Percentiles rank a stretch among this genome's conserved stretches.
These are phyloP conservation scores for Sclerotinia subarctica DNA, from an alignment of 2,329 filamentous ascomycete species.

Conservation along the genomic window DNA sequence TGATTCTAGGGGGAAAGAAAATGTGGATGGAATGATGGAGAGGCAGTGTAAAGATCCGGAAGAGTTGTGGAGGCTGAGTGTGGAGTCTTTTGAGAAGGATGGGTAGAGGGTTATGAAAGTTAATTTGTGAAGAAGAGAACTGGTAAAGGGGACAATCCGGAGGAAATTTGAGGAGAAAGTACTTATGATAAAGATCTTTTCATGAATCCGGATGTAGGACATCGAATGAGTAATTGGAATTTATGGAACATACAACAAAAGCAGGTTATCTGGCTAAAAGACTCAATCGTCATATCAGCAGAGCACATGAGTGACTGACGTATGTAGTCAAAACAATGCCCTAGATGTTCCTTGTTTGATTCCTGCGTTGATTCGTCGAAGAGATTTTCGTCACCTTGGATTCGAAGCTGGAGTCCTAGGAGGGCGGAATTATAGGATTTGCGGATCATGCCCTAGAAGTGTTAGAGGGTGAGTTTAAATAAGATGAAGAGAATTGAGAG, in stretches of 20 bases:
- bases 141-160: neutral
- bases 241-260: too few species aligned
- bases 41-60: conserved; percentile 9
- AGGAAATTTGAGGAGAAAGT: neutral
- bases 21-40: conserved; percentile 17
- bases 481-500: neutral
- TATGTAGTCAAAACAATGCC: conserved; percentile 20
- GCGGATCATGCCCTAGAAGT: conserved; percentile 15
- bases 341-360: neutral
- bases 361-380: neutral
- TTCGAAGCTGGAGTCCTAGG: neutral
- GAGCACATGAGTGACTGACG: conserved; percentile 21
- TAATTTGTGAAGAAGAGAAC: neutral
- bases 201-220: too few species aligned
- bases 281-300: conserved; percentile 20
- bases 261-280: too few species aligned
- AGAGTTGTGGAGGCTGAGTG: conserved; percentile 6
- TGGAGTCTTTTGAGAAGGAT: conserved; percentile 6
- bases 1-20: conserved; percentile 7
- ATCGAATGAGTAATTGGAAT: too few species aligned
- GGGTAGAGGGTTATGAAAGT: neutral
- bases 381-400: conserved; percentile 2
- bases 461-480: neutral
- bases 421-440: conserved; percentile 10
- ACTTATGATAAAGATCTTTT: neutral